Evolutionary conservation across 225 moss, liverwort and hornwort species (phyloP).

Genomic region (Physcomitrellopsis africana): DNA sequence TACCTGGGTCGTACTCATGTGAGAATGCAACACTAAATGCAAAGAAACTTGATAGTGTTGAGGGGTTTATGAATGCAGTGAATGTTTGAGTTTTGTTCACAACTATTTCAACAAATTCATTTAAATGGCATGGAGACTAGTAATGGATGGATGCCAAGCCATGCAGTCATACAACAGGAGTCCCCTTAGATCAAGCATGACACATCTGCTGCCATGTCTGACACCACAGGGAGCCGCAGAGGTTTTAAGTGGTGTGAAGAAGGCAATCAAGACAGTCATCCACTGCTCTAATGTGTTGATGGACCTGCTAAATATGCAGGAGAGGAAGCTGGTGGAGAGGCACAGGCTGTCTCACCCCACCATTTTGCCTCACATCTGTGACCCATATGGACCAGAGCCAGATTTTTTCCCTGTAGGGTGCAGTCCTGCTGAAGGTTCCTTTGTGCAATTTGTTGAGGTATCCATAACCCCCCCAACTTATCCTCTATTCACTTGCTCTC

Average conservation of each 20-base stretch:
- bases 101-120: not conserved
- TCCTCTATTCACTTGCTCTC: too few relatives aligned
- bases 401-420: conserved; percentile 50
- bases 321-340: conserved; percentile 43
- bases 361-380: conserved; percentile 62
- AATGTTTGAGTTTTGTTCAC: too few relatives aligned
- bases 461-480: too few relatives aligned
- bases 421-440: conserved; percentile 48
- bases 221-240: conserved; percentile 51
- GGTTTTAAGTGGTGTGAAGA: conserved; percentile 71
- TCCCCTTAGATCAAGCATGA: conserved; percentile 65
- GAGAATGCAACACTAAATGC: too few relatives aligned
- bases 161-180: conserved; percentile 63
- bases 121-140: conserved; percentile 46
- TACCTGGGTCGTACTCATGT: too few relatives aligned
- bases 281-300: conserved; percentile 64
- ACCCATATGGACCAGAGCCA: conserved; percentile 74
- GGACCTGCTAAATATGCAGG: conserved; percentile 69
- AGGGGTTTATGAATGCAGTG: too few relatives aligned
- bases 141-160: conserved; percentile 68
- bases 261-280: conserved; percentile 70
- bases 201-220: conserved; percentile 63
- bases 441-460: conserved; percentile 57
- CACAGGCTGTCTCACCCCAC: conserved; percentile 39
- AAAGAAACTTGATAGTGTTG: too few relatives aligned